Evolutionary conservation across 139 green algal species (phyloP).

Genomic region (Tetradesmus obliquus): DNA sequence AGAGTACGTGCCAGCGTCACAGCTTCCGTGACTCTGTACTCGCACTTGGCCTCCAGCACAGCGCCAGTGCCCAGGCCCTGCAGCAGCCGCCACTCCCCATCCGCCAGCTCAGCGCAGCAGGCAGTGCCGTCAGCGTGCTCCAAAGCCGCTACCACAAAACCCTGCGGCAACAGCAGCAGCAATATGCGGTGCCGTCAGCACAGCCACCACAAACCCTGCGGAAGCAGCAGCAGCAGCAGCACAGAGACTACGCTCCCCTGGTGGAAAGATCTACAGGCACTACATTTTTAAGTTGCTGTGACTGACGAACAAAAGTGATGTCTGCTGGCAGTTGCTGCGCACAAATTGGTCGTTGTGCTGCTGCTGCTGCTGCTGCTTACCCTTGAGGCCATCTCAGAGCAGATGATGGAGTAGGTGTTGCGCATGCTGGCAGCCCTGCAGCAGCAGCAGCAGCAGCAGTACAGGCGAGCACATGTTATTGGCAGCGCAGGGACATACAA

Average conservation of each 20-base stretch:
- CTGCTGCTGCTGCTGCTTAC: conserved; percentile 12
- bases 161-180: conserved; percentile 5
- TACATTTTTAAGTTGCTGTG: too few relatives aligned
- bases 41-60: conserved; percentile 44
- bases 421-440: conserved; percentile 47
- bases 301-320: too few relatives aligned
- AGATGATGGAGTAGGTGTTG: conserved; percentile 46
- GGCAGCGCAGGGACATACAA: not conserved
- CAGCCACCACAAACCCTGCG: not conserved
- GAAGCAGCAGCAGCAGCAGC: not conserved
- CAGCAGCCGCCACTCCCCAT: conserved; percentile 34
- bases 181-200: not conserved
- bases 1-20: conserved; percentile 26
- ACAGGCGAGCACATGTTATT: not conserved
- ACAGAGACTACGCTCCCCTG: not conserved
- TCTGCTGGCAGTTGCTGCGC: not conserved
- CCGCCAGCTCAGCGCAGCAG: conserved; percentile 33
- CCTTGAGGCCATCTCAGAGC: conserved; percentile 35
- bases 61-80: conserved; percentile 29
- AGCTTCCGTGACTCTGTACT: conserved; percentile 41
- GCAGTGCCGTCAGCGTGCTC: conserved; percentile 44
- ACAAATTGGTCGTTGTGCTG: not conserved
- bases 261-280: too few relatives aligned
- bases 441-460: not conserved
- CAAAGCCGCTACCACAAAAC: conserved; percentile 45